A percentile compares a stretch with the other conserved stretches of the same genome.
Evolutionary conservation across 2,329 filamentous ascomycete genomes (phyloP).

Genomic region (Xylariaceae sp.): DNA sequence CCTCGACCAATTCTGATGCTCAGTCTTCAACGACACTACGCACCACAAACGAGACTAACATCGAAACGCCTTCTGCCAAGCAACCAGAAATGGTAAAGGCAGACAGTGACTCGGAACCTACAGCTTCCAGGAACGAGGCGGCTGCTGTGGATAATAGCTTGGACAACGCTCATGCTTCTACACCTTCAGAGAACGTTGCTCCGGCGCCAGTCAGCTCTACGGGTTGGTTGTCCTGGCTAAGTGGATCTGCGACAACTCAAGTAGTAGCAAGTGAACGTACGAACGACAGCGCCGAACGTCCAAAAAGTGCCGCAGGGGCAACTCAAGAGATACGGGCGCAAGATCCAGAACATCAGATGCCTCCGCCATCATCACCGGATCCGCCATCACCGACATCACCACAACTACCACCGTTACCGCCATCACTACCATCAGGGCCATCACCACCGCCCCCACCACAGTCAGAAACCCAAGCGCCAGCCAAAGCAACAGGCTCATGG

Average conservation of each 20-base stretch:
- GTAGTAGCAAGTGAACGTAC: constrained; percentile 6
- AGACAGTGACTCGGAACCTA: constrained; percentile 5
- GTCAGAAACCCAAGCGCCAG: constrained; percentile 20
- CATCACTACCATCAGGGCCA: constrained; percentile 1
- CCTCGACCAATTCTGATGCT: constrained; percentile 29
- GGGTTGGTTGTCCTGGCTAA: constrained; percentile 54
- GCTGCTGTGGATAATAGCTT: neutral
- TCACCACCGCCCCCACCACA: constrained; percentile 2
- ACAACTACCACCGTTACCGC: constrained; percentile 4
- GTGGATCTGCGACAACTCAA: constrained; percentile 28
- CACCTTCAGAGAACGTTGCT: constrained; percentile 11
- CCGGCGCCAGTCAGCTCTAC: constrained; percentile 34
- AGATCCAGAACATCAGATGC: constrained; percentile 14
- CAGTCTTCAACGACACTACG: constrained; percentile 31
- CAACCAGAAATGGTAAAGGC: constrained; percentile 11
- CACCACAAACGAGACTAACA: constrained; percentile 30
- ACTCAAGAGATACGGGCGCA: constrained; percentile 16
- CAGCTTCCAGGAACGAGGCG: neutral
- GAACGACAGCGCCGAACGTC: constrained; percentile 15
- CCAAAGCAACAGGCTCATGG: constrained; percentile 32
- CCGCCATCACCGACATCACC: neutral
- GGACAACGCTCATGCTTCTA: constrained; percentile 8
- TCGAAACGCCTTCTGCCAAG: constrained; percentile 14
- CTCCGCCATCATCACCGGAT: neutral
- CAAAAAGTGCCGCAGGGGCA: constrained; percentile 22